These are phyloP conservation scores for Nothopassalora personata DNA, from an alignment of 2,329 filamentous ascomycete species.

Conservation along the genomic window DNA sequence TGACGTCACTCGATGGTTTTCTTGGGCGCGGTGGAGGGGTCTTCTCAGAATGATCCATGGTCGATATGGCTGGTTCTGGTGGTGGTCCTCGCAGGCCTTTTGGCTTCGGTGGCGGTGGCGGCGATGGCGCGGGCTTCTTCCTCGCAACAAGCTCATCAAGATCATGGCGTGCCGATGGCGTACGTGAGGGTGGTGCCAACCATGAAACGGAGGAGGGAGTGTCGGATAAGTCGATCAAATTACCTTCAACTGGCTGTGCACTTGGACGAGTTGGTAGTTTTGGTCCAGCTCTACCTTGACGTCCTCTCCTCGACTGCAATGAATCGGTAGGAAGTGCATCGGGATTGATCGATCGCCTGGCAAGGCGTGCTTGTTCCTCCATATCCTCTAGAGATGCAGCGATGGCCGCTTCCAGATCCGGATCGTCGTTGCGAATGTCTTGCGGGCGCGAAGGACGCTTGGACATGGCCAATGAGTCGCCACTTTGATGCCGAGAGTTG, in stretches of 20 bases:
- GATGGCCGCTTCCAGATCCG: slow-evolving; percentile 45
- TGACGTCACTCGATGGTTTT: slow-evolving; percentile 33
- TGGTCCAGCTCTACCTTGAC: slow-evolving; percentile 22
- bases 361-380: slow-evolving; percentile 35
- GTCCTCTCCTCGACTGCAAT: slow-evolving; percentile 4
- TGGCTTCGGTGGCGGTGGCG: slow-evolving; percentile 34
- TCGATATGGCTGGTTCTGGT: slow-evolving; percentile 19
- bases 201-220: slow-evolving; percentile 26
- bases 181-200: slow-evolving; percentile 14
- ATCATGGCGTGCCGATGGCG: not conserved
- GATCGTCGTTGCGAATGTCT: slow-evolving; percentile 42
- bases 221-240: slow-evolving; percentile 47
- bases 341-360: slow-evolving; percentile 32
- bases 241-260: slow-evolving; percentile 28
- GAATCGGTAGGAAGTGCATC: slow-evolving; percentile 27
- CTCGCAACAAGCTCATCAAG: slow-evolving; percentile 25
- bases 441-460: slow-evolving; percentile 30
- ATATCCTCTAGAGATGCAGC: slow-evolving; percentile 44
- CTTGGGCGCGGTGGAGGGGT: slow-evolving; percentile 33
- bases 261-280: slow-evolving; percentile 33
- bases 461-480: slow-evolving; percentile 29
- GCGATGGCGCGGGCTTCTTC: slow-evolving; percentile 23
- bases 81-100: slow-evolving; percentile 37
- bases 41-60: slow-evolving; percentile 16
- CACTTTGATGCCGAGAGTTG: slow-evolving; percentile 28